Conservation (phyloP, 2,329 filamentous ascomycete species). For the Penicillium sp. region DNA sequence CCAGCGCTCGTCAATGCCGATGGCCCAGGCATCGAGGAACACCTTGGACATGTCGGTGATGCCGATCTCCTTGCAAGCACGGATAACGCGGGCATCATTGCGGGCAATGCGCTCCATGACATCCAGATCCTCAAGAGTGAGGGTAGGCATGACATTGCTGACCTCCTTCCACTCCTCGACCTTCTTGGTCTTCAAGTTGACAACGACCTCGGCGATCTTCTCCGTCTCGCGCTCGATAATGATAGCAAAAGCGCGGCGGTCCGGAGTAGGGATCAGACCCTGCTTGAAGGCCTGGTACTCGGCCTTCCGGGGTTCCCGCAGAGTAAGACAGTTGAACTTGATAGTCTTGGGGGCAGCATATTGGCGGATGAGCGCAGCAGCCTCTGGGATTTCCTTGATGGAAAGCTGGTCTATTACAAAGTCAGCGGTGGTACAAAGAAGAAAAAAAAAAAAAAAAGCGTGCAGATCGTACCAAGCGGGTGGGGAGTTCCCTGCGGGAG, state of each 20-base stretch:
- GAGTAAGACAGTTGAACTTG: conserved; percentile 51
- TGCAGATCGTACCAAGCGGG: conserved; percentile 19
- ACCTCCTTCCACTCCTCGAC: conserved; percentile 37
- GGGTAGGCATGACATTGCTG: conserved; percentile 47
- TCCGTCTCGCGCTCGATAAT: conserved; percentile 41
- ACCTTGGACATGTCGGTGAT: conserved; percentile 38
- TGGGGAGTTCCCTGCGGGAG: conserved; percentile 21
- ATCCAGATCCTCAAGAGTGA: conserved; percentile 38
- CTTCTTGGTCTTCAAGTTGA: conserved; percentile 25
- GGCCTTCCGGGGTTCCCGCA: conserved; percentile 48
- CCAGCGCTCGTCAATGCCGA: conserved; percentile 38
- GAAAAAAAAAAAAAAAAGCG: neutral
- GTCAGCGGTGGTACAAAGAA: conserved; percentile 1
- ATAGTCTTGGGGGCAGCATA: conserved; percentile 28
- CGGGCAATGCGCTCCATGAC: conserved; percentile 35
- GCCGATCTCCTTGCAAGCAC: conserved; percentile 35
- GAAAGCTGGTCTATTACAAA: conserved; percentile 25
- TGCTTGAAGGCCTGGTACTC: conserved; percentile 36
- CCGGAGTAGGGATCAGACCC: conserved; percentile 30
- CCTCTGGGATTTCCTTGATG: conserved; percentile 30
- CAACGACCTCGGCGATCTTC: conserved; percentile 29
- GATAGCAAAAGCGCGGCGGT: conserved; percentile 47
- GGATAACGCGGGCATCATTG: conserved; percentile 31
- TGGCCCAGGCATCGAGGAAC: conserved; percentile 38
- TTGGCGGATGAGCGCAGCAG: conserved; percentile 28